phyloP scores from a whole-genome alignment of 495 filamentous ascomycete species.

The Amniculicola lignicola region DNA sequence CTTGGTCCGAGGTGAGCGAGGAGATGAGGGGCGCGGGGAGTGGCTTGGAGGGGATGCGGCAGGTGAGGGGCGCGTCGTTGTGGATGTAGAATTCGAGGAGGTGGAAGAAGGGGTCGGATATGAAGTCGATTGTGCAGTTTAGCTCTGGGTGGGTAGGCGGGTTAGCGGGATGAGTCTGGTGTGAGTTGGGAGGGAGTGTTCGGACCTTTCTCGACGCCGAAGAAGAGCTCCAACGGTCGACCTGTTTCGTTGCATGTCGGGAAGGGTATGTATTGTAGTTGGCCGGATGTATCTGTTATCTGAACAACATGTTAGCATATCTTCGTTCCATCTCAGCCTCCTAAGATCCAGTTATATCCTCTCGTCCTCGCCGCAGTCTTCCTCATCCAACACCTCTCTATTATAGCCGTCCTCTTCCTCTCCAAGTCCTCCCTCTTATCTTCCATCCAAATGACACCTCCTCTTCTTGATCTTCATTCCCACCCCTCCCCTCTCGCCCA shows the following conservation, averaged over 20 bases:
- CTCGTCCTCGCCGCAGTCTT: no score
- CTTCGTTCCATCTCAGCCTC: no score
- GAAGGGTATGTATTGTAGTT: conserved; percentile 93
- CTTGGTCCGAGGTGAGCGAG: conserved; percentile 21
- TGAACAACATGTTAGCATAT: no score
- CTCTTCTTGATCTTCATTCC: no score
- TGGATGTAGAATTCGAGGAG: conserved; percentile 98
- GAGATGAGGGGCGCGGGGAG: conserved; percentile 38
- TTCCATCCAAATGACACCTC: no score
- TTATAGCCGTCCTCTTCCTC: no score
- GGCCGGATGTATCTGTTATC: conserved; percentile 72
- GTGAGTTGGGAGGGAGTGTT: conserved; percentile 8
- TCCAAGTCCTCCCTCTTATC: no score
- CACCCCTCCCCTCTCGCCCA: no score
- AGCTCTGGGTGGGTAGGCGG: conserved; percentile 51
- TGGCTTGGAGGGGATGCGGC: conserved; percentile 81
- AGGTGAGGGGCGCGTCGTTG: conserved; percentile 88
- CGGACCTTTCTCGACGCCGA: conserved; percentile 65
- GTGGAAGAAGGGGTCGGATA: conserved; percentile 90
- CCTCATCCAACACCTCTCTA: no score
- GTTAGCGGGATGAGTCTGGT: not conserved
- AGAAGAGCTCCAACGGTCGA: conserved; percentile 74
- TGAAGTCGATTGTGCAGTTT: conserved; percentile 85
- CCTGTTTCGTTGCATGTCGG: conserved; percentile 86
- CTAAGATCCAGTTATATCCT: no score